Evolutionary conservation across 257 asterid genomes (phyloP).

Genomic region (Paraleonurus japonicus): DNA sequence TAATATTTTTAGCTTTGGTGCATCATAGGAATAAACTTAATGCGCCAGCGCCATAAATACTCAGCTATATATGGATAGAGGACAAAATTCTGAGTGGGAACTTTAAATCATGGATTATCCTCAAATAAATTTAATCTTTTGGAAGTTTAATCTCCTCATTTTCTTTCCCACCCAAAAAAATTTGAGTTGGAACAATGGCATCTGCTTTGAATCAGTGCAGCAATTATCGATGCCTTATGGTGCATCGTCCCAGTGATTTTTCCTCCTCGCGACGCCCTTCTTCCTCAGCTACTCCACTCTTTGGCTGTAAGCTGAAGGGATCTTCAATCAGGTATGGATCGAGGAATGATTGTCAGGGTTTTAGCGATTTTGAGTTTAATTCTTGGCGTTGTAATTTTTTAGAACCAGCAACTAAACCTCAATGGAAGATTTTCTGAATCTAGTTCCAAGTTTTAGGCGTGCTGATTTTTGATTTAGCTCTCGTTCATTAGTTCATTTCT

Average conservation of each 20-base stretch:
- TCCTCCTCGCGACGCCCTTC: constrained; percentile 25
- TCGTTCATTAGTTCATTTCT: not conserved
- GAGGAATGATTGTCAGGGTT: not conserved
- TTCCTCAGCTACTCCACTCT: constrained; percentile 26
- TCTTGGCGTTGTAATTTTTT: constrained; percentile 4
- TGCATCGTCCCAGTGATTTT: constrained; percentile 26
- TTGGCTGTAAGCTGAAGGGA: constrained; percentile 29
- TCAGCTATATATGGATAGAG: constrained; percentile 12
- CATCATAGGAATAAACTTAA: too few species aligned
- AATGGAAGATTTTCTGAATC: constrained; percentile 7
- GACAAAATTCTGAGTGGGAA: constrained; percentile 28
- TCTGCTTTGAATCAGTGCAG: constrained; percentile 27
- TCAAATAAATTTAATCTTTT: not conserved
- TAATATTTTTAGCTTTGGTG: too few species aligned
- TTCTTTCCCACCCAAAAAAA: constrained; percentile 18
- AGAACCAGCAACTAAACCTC: not conserved
- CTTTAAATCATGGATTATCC: constrained; percentile 27
- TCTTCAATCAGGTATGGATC: constrained; percentile 41
- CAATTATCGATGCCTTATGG: constrained; percentile 31
- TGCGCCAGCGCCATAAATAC: not conserved
- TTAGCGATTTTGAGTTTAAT: constrained; percentile 9
- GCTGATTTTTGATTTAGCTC: not conserved
- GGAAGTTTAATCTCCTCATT: constrained; percentile 24
- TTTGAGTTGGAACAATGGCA: constrained; percentile 29
- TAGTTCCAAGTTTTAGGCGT: not conserved